Base-by-base conservation (phyloP, 179 eudicot species). In the Camellia oleifera region DNA sequence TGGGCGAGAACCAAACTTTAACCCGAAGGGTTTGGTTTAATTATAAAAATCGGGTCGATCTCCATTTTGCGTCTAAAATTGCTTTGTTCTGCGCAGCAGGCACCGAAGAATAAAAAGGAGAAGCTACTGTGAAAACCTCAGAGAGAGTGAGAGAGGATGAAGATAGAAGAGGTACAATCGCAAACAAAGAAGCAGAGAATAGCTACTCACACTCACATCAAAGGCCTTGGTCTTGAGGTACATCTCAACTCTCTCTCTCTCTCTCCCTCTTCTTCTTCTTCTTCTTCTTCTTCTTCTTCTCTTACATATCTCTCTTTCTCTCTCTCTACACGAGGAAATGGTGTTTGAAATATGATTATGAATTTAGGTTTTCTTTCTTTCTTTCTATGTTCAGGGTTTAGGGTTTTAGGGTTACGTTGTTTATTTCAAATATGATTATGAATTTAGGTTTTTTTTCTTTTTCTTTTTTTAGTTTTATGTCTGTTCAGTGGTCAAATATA, bases 191-290 rank as follows among this genome's bases (percentile, higher is more conserved):
- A 94, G 79, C 99, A 94, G 85, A 88, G 98, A 57, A 87, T 95
- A 42, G 98, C 99, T n/a, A 94, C 98, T 65, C 97, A 95, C 74
- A 95, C 99, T 72, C 99, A 95, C 79, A 95, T 95, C 84, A 95
- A 88, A 92, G 99, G 95, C 80, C 95, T 95, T 48, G 99, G 99
- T 68, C 99, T 94, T 52, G 88, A 94, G 81, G 99, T 95, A 89
- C 6, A 46, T 45, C 7, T 4, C 45, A 57, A 18, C 52, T 14
- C 58, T 3, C 1, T 42, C 5, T 15, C 20, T 61, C 23, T 61
- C 12, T 57, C 40, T 32, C 60, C 79, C 79, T 60, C 23, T 75
- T 45, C 53, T 0, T 56, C 11, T 11, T 14, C 45, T 58, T 76
- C 60, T 81, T 65, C 23, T 75, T 45, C 53, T 0, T 56, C 11